Percentiles rank a stretch among this genome's conserved stretches.
phyloP scores from a whole-genome alignment of 768 basidiomycete species.

The Trametes cingulata region DNA sequence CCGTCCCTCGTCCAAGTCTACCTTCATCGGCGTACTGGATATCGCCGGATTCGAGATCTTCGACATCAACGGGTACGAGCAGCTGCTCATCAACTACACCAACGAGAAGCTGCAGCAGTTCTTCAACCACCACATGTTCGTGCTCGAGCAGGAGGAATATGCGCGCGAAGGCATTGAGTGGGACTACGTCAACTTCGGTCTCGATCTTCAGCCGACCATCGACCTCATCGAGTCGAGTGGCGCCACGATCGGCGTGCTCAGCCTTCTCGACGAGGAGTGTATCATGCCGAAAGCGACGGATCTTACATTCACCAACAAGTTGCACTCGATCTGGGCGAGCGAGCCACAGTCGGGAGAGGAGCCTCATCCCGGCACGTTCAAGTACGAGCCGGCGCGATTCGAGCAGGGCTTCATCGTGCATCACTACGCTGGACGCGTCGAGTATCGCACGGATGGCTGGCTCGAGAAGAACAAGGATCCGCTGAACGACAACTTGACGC shows the following conservation, averaged over 20 bases:
- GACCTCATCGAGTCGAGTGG: slow-evolving; percentile 89
- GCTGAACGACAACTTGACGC: slow-evolving; percentile 91
- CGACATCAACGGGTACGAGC: slow-evolving; percentile 93
- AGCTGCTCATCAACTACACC: slow-evolving; percentile 97
- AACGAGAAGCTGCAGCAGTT: slow-evolving; percentile 99
- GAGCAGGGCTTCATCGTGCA: slow-evolving; percentile 93
- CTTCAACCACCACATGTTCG: slow-evolving; percentile 99
- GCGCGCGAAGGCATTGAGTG: slow-evolving; percentile 94
- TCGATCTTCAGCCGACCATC: slow-evolving; percentile 97
- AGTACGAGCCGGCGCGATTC: slow-evolving; percentile 86
- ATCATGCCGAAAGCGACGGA: slow-evolving; percentile 99
- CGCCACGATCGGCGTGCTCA: slow-evolving; percentile 81
- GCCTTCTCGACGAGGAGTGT: slow-evolving; percentile 94
- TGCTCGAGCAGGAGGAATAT: slow-evolving; percentile 98
- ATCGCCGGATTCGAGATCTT: slow-evolving; percentile 99
- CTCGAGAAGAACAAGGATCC: slow-evolving; percentile 99
- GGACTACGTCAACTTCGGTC: slow-evolving; percentile 97
- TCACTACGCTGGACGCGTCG: slow-evolving; percentile 96
- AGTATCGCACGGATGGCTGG: slow-evolving; percentile 96
- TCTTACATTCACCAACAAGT: slow-evolving; percentile 90
- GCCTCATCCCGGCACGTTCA: slow-evolving; percentile 73
- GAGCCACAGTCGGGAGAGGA: slow-evolving; percentile 45
- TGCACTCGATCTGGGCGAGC: slow-evolving; percentile 74
- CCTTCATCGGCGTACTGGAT: slow-evolving; percentile 98
- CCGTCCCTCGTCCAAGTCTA: slow-evolving; percentile 85